A percentile compares a stretch with the other conserved stretches of the same genome.
Conservation (phyloP, 192 early-diverging fungal genomes). For the Phycomyces blakesleeanus region DNA sequence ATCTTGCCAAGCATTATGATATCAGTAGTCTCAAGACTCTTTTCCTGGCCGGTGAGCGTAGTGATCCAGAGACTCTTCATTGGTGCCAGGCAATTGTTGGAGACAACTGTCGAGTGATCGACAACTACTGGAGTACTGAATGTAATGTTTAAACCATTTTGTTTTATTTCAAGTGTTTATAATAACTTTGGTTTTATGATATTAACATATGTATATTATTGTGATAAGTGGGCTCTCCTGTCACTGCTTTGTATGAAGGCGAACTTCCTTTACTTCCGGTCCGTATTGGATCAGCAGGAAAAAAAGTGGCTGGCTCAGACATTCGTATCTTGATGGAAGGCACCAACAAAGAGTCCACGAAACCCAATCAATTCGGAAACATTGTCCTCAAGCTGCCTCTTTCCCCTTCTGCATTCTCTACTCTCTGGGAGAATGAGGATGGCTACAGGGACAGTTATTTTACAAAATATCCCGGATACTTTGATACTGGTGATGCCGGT, state of each 20-base stretch:
- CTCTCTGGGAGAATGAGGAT: constrained; percentile 74
- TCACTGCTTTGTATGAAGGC: constrained; percentile 69
- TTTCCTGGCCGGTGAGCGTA: constrained; percentile 81
- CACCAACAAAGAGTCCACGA: constrained; percentile 38
- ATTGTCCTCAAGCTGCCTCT: constrained; percentile 77
- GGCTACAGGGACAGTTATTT: constrained; percentile 75
- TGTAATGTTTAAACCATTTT: constrained; percentile 36
- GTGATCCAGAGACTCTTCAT: constrained; percentile 71
- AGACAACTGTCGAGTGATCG: constrained; percentile 55
- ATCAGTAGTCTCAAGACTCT: constrained; percentile 56
- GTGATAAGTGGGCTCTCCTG: constrained; percentile 66
- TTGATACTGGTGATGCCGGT: constrained; percentile 80
- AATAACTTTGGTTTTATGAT: too few species aligned
- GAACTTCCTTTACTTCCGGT: constrained; percentile 24
- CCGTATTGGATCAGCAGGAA: constrained; percentile 73
- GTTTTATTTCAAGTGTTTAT: too few species aligned
- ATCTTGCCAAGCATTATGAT: constrained; percentile 55
- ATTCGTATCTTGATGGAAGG: constrained; percentile 57
- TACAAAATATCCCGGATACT: constrained; percentile 73
- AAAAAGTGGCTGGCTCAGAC: constrained; percentile 74
- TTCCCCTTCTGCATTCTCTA: constrained; percentile 73
- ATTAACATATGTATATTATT: too few species aligned
- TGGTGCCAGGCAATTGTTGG: constrained; percentile 47
- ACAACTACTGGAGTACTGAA: constrained; percentile 92
- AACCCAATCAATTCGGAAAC: constrained; percentile 66